phyloP scores from a whole-genome alignment of 2,329 filamentous ascomycete species.

The Dactylella cylindrospora region DNA sequence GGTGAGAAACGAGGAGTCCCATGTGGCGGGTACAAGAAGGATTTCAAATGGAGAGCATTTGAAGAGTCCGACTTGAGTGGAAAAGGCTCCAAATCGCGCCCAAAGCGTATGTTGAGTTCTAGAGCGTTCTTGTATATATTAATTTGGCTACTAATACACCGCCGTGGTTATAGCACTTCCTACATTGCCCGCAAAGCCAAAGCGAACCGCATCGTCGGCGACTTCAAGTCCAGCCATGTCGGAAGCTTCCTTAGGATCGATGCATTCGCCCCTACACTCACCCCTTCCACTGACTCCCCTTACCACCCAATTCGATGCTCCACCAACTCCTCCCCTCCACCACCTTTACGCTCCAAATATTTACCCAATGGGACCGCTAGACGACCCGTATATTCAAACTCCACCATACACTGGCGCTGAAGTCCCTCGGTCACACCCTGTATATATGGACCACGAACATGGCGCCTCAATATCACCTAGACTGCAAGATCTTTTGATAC shows the following conservation, averaged over 20 bases:
- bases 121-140: not conserved
- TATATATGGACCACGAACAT: slow-evolving; percentile 35
- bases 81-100: slow-evolving; percentile 51
- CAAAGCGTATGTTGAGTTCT: slow-evolving; percentile 47
- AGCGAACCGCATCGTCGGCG: slow-evolving; percentile 20
- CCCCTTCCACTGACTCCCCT: slow-evolving; percentile 34
- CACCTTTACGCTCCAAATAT: slow-evolving; percentile 31
- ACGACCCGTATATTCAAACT: slow-evolving; percentile 31
- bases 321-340: slow-evolving; percentile 32
- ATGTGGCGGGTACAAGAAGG: slow-evolving; percentile 72
- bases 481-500: slow-evolving; percentile 56
- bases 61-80: slow-evolving; percentile 62
- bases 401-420: slow-evolving; percentile 27
- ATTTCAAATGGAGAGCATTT: slow-evolving; percentile 74
- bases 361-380: slow-evolving; percentile 29
- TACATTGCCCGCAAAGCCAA: slow-evolving; percentile 16
- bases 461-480: slow-evolving; percentile 51
- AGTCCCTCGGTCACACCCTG: slow-evolving; percentile 34
- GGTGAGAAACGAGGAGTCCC: slow-evolving; percentile 62
- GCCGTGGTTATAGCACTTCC: slow-evolving; percentile 13
- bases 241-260: slow-evolving; percentile 29
- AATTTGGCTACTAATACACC: slow-evolving; percentile 8
- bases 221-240: slow-evolving; percentile 35
- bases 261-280: slow-evolving; percentile 36
- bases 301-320: slow-evolving; percentile 35